phyloP scores from a whole-genome alignment of 495 filamentous ascomycete genomes.

The Neurospora sp. region DNA sequence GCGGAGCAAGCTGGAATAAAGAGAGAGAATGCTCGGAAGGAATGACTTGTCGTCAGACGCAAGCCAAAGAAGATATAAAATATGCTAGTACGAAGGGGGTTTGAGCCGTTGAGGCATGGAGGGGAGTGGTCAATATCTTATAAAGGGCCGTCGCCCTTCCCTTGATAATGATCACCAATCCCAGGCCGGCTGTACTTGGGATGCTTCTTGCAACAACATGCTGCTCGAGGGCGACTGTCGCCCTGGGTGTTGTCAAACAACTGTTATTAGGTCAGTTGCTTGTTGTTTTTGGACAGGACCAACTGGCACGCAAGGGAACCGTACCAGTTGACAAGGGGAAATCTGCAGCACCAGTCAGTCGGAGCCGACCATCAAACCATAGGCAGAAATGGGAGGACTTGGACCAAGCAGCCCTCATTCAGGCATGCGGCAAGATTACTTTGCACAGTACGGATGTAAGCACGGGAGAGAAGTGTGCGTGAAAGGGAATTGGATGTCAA shows the following conservation, averaged over 20 bases:
- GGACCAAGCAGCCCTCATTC: slow-evolving; percentile 3
- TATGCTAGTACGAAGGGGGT: slow-evolving; percentile 8
- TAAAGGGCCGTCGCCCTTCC: slow-evolving; percentile 8
- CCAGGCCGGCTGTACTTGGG: slow-evolving; percentile 7
- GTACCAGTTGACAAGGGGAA: slow-evolving; percentile 6
- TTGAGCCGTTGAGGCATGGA: slow-evolving; percentile 5
- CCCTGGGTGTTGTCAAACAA: background rate
- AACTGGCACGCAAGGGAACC: slow-evolving; percentile 37
- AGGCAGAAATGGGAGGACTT: background rate
- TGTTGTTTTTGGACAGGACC: background rate
- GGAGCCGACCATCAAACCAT: background rate
- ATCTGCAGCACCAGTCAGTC: slow-evolving; percentile 6
- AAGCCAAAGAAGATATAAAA: slow-evolving; percentile 27
- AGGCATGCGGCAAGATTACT: slow-evolving; percentile 21
- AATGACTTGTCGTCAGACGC: slow-evolving; percentile 22
- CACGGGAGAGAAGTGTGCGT: background rate
- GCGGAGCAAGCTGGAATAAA: slow-evolving; percentile 36
- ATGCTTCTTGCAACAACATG: slow-evolving; percentile 9
- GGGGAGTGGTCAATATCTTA: slow-evolving; percentile 16
- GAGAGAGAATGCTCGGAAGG: slow-evolving; percentile 46
- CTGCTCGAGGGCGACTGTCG: slow-evolving; percentile 9
- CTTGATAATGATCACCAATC: slow-evolving; percentile 6
- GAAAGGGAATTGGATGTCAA: slow-evolving; percentile 9
- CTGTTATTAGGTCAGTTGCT: background rate
- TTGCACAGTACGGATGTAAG: slow-evolving; percentile 9